These are phyloP conservation scores for Boletus patriciae DNA, from an alignment of 768 basidiomycete genomes.

Conservation along the genomic window DNA sequence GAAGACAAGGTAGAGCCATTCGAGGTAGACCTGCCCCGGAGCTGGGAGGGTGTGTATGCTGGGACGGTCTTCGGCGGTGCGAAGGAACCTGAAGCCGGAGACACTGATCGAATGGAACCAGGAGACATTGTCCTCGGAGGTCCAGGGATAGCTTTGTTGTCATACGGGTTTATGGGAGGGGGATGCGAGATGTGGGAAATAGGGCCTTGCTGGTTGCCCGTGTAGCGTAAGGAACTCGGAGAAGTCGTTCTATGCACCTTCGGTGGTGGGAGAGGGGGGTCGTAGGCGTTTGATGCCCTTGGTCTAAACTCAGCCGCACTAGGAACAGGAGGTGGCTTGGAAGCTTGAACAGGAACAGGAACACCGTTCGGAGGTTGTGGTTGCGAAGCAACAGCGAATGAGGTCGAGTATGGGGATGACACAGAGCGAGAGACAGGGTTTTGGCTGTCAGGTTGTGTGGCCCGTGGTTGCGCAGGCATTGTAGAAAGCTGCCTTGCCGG, in stretches of 20 bases:
- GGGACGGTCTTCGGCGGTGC: slow-evolving; percentile 30
- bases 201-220: slow-evolving; percentile 14
- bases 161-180: slow-evolving; percentile 17
- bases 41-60: slow-evolving; percentile 17
- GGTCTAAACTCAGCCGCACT: slow-evolving; percentile 55
- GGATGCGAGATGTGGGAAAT: slow-evolving; percentile 9
- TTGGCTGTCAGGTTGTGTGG: slow-evolving; percentile 37
- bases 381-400: slow-evolving; percentile 14
- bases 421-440: slow-evolving; percentile 25
- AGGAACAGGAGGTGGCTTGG: slow-evolving; percentile 36
- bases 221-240: slow-evolving; percentile 26
- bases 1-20: slow-evolving; percentile 45
- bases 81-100: slow-evolving; percentile 39
- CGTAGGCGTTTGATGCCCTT: slow-evolving; percentile 70
- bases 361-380: slow-evolving; percentile 20
- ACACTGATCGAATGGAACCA: slow-evolving; percentile 21
- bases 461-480: slow-evolving; percentile 20
- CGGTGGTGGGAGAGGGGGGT: slow-evolving; percentile 66
- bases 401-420: slow-evolving; percentile 25
- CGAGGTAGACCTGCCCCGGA: slow-evolving; percentile 45
- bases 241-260: slow-evolving; percentile 34
- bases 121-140: slow-evolving; percentile 36
- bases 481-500: slow-evolving; percentile 9
- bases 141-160: slow-evolving; percentile 18
- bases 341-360: slow-evolving; percentile 28